A percentile compares a stretch with the other conserved stretches of the same genome.
Conservation (phyloP, 495 filamentous ascomycete genomes). For the Aspergillus indologenus region DNA sequence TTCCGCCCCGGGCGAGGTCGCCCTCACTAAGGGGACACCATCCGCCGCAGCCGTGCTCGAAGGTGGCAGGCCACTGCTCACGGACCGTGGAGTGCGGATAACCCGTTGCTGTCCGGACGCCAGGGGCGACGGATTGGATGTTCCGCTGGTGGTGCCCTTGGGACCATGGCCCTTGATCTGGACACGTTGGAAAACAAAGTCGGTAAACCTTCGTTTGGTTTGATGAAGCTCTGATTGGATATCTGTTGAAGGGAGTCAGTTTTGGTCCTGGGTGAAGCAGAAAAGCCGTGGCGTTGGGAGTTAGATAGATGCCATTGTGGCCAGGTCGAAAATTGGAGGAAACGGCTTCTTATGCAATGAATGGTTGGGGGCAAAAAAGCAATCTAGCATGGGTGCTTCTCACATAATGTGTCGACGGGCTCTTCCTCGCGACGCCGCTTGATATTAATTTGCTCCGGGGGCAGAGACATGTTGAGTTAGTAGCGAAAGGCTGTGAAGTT, state of each 20-base stretch:
- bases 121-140: constrained; percentile 11
- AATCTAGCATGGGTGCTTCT: constrained; percentile 15
- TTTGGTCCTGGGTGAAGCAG: neutral
- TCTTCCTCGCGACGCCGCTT: constrained; percentile 57
- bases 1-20: constrained; percentile 47
- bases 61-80: constrained; percentile 35
- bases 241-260: constrained; percentile 28
- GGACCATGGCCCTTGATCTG: constrained; percentile 22
- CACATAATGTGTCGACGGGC: constrained; percentile 55
- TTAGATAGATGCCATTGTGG: neutral
- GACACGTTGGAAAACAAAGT: constrained; percentile 47
- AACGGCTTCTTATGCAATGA: neutral
- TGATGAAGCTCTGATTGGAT: constrained; percentile 46
- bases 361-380: neutral
- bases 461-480: constrained; percentile 35
- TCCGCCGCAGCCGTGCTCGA: constrained; percentile 10
- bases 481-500: neutral
- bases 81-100: constrained; percentile 39
- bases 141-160: constrained; percentile 13
- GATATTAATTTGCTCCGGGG: constrained; percentile 54
- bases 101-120: constrained; percentile 27
- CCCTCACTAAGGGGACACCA: constrained; percentile 36
- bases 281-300: neutral
- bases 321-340: neutral
- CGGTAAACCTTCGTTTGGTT: constrained; percentile 49